Evolutionary conservation across 139 green algal genomes (phyloP), one percentile per base, ranked within the genome.

Genomic region (Chlamydomonas sphaeroides): DNA sequence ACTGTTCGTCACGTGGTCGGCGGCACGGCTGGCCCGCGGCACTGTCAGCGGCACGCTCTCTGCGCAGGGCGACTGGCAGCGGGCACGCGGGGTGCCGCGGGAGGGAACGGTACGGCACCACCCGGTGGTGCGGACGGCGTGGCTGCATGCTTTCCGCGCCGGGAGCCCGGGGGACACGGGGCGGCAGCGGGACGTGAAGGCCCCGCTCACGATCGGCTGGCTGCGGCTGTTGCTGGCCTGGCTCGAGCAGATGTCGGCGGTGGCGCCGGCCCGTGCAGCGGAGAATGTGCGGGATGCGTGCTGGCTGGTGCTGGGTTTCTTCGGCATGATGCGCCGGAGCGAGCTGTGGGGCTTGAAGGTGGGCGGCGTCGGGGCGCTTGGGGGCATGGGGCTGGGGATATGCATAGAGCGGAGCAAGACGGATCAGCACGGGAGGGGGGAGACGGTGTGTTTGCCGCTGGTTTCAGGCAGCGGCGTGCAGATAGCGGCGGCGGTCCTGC

Each of bases 261-360:
- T 7, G 11, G n/a, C n/a, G n/a, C 68, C 41, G 11, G 42, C 14
- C 17, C 14, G 4, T 2, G 28, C 14, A 0, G 28, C 5, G 28
- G 68, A 41, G 28, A 14, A 8, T 11, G 42, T 5, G 3, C 68
- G 53, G 42, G 68, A 75, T 15, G 68, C 42, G 17, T 75, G 68
- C 68, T 59, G 42, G 42, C 30, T 75, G 42, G 28, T 41, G 28
- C 42, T 75, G 41, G 68, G 68, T 28, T 75, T 75, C 68, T 75
- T 75, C 33, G 68, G 68, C 3, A 62, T 75, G 68, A 30, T 75
- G 41, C 26, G 68, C 8, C 41, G 68, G 2, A 75, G 68, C 32
- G 68, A 76, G 68, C 68, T 76, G 3, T 45, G n/a, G 20, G 68
- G 14, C 15, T 20, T 76, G n/a, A 3, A 2, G 3, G 32, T 76